These are phyloP conservation scores for Pythium phragmiticola DNA, from an alignment of 352 stramenopile species.

Conservation along the genomic window DNA sequence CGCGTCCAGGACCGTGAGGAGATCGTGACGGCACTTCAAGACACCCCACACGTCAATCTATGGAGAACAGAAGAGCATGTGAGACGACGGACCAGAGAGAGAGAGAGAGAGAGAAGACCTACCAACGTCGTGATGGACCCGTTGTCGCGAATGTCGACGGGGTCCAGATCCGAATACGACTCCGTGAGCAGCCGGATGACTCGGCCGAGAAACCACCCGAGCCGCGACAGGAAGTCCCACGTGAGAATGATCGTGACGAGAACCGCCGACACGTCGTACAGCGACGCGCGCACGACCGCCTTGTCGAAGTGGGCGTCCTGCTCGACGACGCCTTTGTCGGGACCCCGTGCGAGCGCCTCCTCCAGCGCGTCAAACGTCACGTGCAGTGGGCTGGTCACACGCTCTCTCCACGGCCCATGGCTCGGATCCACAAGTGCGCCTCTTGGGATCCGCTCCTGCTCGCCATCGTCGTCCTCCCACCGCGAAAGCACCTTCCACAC, in stretches of 20 bases:
- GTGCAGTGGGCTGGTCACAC: background rate
- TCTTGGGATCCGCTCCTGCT: background rate
- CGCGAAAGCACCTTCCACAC: background rate
- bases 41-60: conserved; percentile 42
- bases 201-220: conserved; percentile 18
- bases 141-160: conserved; percentile 58
- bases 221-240: conserved; percentile 21
- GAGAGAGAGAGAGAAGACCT: conserved; percentile 7
- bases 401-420: background rate
- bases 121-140: conserved; percentile 34
- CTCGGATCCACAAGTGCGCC: background rate
- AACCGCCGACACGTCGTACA: conserved; percentile 17
- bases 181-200: conserved; percentile 48
- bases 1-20: conserved; percentile 39
- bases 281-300: conserved; percentile 8
- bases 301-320: background rate
- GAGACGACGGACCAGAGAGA: background rate
- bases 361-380: conserved; percentile 9
- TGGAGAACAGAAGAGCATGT: background rate
- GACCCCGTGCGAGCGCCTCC: background rate
- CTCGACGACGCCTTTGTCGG: background rate
- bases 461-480: background rate
- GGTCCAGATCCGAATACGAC: conserved; percentile 53
- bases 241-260: conserved; percentile 15
- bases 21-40: conserved; percentile 44